Base-by-base conservation (phyloP, 2,329 filamentous ascomycete genomes). In the Fusarium fracticaudum region DNA sequence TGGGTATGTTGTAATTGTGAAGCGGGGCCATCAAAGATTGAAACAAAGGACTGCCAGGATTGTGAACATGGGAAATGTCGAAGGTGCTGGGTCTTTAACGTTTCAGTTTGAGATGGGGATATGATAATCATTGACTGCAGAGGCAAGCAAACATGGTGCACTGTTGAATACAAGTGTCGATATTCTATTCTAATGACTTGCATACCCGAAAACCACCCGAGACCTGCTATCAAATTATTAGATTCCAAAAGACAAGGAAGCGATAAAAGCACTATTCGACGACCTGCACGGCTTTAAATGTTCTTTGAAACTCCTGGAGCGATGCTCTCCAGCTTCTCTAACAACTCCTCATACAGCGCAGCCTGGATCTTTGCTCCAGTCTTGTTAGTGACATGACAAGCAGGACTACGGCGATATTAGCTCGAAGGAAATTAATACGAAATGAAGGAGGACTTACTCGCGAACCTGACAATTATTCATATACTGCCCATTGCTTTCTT, bases 401-500 rank as follows among this genome's bases (percentile, higher is more conserved):
- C 60, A 37, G 80, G 79, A 0, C 80, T 76, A 29, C 3, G 6
- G 1, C 26, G 3, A 15, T 2, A 1, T 60, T 48, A 53, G 35
- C 31, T 17, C 3, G 0, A 7, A n/a, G 20, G 22, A n/a, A 41
- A n/a, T 15, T 8, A 17, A 11, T 11, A 20, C 18, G 11, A 8
- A 13, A 40, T 40, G 6, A 40, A 22, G 5, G 38, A 13, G 1
- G 5, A 20, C 75, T 69, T 69, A 78, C 77, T 26, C 64, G 14
- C 77, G 75, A 10, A 81, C 65, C 12, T 80, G 71, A 44, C 81
- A 83, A n/a, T 82, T 79, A 1, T 73, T 77, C 60, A 83, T 69
- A 40, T 81, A 83, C 33, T 82, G 76, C 2, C 82, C 82, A 40
- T 81, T 75, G 1, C 68, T 81, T 44, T 83, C 83, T 2, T 59